A percentile compares a stretch with the other conserved stretches of the same genome.
phyloP scores from a whole-genome alignment of 1,284 basidiomycete genomes.

The Microbotryum violaceum region DNA sequence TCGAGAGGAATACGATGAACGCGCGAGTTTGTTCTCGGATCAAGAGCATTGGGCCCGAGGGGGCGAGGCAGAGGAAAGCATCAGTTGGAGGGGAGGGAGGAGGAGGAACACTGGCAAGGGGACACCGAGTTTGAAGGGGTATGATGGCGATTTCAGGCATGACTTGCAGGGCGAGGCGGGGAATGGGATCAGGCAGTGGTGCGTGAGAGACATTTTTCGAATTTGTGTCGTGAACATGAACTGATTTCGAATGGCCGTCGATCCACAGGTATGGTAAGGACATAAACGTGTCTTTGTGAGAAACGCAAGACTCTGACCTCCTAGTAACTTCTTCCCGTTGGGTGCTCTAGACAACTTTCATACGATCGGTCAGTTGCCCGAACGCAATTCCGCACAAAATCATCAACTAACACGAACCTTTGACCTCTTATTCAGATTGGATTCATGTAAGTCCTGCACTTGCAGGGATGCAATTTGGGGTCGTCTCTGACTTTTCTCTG shows the following conservation, averaged over 20 bases:
- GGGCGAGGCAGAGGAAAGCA: background rate
- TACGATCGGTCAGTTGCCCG: constrained; percentile 11
- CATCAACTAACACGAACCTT: background rate
- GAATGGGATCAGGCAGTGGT: constrained; percentile 31
- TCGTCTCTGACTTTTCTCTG: constrained; percentile 3
- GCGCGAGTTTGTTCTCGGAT: too few species aligned
- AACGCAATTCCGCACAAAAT: background rate
- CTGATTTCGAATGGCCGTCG: too few species aligned
- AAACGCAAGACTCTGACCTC: too few species aligned
- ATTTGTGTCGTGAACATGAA: too few species aligned
- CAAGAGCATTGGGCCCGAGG: background rate
- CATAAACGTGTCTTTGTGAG: too few species aligned
- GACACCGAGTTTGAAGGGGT: constrained; percentile 10
- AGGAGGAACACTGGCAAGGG: background rate
- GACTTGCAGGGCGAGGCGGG: constrained; percentile 30
- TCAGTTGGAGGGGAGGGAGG: background rate
- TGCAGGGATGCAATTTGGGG: constrained; percentile 37
- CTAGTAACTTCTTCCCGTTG: background rate
- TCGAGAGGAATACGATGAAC: too few species aligned
- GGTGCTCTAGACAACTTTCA: constrained; percentile 20
- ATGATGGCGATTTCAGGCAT: constrained; percentile 32
- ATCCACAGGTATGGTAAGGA: too few species aligned
- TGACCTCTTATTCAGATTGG: background rate
- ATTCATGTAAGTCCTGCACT: background rate
- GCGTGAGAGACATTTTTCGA: background rate